These are phyloP conservation scores for Vanrija pseudolonga DNA, from an alignment of 1,284 basidiomycete species.

Conservation along the genomic window DNA sequence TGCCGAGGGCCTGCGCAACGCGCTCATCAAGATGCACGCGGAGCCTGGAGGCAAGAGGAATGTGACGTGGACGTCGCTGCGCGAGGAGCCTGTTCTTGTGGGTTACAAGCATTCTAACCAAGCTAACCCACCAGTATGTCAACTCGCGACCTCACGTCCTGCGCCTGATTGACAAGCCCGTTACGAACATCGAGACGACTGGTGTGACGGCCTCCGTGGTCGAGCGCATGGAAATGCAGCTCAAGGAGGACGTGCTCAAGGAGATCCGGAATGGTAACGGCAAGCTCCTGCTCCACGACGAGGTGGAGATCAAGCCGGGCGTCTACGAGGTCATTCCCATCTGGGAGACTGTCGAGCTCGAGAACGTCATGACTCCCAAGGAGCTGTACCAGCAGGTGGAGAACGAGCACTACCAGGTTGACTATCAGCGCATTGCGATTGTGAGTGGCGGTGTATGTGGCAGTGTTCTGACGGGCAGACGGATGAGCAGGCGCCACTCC, in stretches of 20 bases:
- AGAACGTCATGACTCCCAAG: conserved; percentile 88
- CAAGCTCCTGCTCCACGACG: conserved; percentile 88
- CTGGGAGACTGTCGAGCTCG: conserved; percentile 80
- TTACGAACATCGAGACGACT: conserved; percentile 94
- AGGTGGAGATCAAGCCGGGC: conserved; percentile 88
- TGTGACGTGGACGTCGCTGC: conserved; percentile 85
- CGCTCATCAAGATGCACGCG: conserved; percentile 75
- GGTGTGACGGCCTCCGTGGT: conserved; percentile 90
- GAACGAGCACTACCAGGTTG: conserved; percentile 73
- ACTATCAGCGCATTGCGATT: conserved; percentile 82
- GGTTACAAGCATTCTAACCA: neutral
- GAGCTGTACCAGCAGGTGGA: conserved; percentile 52
- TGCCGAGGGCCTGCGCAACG: conserved; percentile 60
- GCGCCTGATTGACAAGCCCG: conserved; percentile 79
- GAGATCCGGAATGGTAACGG: conserved; percentile 74
- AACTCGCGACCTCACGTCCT: conserved; percentile 76
- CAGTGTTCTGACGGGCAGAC: conserved; percentile 57
- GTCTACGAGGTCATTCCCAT: conserved; percentile 77
- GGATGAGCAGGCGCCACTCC: conserved; percentile 91
- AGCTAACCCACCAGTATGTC: conserved; percentile 31
- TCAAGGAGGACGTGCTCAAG: conserved; percentile 84
- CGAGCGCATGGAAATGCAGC: conserved; percentile 83
- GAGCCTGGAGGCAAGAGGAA: conserved; percentile 65
- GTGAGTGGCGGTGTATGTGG: conserved; percentile 53
- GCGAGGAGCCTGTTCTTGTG: conserved; percentile 87